A percentile compares a stretch with the other conserved stretches of the same genome.
Conservation (phyloP, 2,329 filamentous ascomycete species). For the Beauveria caledonica region DNA sequence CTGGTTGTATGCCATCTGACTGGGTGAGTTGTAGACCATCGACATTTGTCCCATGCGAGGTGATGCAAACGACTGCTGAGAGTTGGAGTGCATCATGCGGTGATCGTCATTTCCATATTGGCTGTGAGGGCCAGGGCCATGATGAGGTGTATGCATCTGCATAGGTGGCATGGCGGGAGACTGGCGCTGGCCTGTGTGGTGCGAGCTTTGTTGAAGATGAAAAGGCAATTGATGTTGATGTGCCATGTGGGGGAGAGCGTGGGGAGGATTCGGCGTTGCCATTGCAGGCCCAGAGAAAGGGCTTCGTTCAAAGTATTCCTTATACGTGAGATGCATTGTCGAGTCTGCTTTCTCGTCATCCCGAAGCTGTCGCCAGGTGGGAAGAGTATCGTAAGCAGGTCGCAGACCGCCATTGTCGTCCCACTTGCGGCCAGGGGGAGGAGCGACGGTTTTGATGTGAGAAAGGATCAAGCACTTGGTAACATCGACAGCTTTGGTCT, state of each 20-base stretch:
- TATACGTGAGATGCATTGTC: slow-evolving; percentile 60
- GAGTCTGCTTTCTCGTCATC: slow-evolving; percentile 64
- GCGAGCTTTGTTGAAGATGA: slow-evolving; percentile 69
- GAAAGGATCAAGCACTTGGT: slow-evolving; percentile 55
- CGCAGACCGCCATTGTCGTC: slow-evolving; percentile 74
- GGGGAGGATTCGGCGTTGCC: slow-evolving; percentile 60
- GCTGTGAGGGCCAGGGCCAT: slow-evolving; percentile 55
- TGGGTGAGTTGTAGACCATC: slow-evolving; percentile 61
- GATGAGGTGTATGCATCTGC: slow-evolving; percentile 67
- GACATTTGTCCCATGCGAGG: slow-evolving; percentile 66
- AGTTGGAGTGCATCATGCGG: slow-evolving; percentile 81
- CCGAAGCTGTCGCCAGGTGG: slow-evolving; percentile 70
- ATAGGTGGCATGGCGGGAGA: slow-evolving; percentile 71
- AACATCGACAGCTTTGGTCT: slow-evolving; percentile 62
- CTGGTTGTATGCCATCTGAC: slow-evolving; percentile 63
- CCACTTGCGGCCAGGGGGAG: slow-evolving; percentile 52
- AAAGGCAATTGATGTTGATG: slow-evolving; percentile 80
- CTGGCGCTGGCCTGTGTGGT: slow-evolving; percentile 58
- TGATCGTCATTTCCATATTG: slow-evolving; percentile 73
- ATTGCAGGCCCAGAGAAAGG: slow-evolving; percentile 48
- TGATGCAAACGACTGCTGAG: slow-evolving; percentile 76
- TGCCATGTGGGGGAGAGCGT: slow-evolving; percentile 63
- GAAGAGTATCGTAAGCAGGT: slow-evolving; percentile 73
- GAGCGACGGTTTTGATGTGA: slow-evolving; percentile 45
- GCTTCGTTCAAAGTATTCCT: slow-evolving; percentile 68